These are phyloP conservation scores for Coniochaeta sp. DNA, from an alignment of 2,329 filamentous ascomycete species.

Conservation along the genomic window DNA sequence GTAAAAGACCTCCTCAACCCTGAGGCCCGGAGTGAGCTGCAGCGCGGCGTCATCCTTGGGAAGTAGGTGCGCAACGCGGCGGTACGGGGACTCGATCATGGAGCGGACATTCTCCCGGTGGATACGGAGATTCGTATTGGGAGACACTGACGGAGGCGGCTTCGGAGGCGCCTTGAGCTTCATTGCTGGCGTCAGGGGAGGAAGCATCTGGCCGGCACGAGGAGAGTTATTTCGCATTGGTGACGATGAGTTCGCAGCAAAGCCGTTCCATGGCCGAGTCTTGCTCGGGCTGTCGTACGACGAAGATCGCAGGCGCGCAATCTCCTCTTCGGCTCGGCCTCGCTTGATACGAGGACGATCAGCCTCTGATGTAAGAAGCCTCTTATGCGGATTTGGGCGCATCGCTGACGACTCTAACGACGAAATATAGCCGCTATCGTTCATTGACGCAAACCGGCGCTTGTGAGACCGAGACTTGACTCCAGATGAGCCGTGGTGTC, in stretches of 20 bases:
- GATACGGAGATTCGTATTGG: constrained; percentile 83
- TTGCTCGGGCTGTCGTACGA: constrained; percentile 89
- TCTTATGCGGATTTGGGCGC: constrained; percentile 57
- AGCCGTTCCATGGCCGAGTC: constrained; percentile 44
- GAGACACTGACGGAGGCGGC: constrained; percentile 71
- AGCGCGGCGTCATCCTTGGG: constrained; percentile 39
- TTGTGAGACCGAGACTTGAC: constrained; percentile 53
- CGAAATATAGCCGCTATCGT: constrained; percentile 94
- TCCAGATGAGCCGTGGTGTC: constrained; percentile 55
- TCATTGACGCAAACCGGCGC: constrained; percentile 71
- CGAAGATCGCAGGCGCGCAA: constrained; percentile 83
- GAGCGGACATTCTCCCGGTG: constrained; percentile 78
- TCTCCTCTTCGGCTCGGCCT: constrained; percentile 90
- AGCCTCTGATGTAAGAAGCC: constrained; percentile 68
- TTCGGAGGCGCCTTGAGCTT: constrained; percentile 63
- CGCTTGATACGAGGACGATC: constrained; percentile 77
- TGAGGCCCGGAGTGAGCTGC: constrained; percentile 61
- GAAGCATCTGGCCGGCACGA: constrained; percentile 54
- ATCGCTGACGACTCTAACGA: constrained; percentile 87
- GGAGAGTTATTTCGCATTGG: constrained; percentile 46
- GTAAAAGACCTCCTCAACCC: constrained; percentile 50
- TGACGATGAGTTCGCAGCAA: constrained; percentile 56
- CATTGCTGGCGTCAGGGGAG: constrained; percentile 75
- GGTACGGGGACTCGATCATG: constrained; percentile 70
- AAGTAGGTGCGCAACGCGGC: constrained; percentile 33